phyloP scores from a whole-genome alignment of 768 basidiomycete species.

The Holtermannia corniformis region DNA sequence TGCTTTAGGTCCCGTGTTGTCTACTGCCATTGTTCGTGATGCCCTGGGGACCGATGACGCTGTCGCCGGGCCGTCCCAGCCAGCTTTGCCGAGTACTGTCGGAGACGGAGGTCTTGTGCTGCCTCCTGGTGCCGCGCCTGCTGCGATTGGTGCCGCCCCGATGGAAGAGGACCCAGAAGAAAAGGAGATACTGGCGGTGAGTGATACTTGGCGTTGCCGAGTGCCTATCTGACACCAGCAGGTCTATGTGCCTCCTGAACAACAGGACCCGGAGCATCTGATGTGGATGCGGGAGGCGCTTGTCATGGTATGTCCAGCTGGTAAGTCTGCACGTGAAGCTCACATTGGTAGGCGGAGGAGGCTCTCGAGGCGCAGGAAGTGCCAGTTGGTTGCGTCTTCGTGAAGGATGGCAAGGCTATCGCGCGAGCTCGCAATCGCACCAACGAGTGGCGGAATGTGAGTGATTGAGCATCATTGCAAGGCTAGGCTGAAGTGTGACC shows the following conservation, averaged over 20 bases:
- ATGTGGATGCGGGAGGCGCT: constrained; percentile 77
- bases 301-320: constrained; percentile 53
- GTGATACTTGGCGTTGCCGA: too few species aligned
- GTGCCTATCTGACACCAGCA: too few species aligned
- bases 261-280: constrained; percentile 43
- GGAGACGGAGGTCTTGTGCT: too few species aligned
- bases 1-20: too few species aligned
- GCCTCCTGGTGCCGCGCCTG: too few species aligned
- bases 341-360: constrained; percentile 49
- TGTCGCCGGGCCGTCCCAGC: too few species aligned
- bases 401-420: constrained; percentile 64
- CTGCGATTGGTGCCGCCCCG: too few species aligned
- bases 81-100: too few species aligned
- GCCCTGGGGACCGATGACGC: too few species aligned
- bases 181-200: too few species aligned
- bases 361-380: constrained; percentile 78
- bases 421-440: constrained; percentile 86
- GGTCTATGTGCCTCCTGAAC: constrained; percentile 37
- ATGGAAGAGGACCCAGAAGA: too few species aligned
- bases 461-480: constrained; percentile 12
- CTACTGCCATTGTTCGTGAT: too few species aligned
- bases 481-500: neutral
- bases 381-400: constrained; percentile 93
- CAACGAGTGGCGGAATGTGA: constrained; percentile 83
- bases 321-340: neutral